Percentiles rank a stretch among this genome's conserved stretches.
Evolutionary conservation across 176 grass and related monocot genomes (phyloP).

Genomic region (Ampelocalamus luodianensis): DNA sequence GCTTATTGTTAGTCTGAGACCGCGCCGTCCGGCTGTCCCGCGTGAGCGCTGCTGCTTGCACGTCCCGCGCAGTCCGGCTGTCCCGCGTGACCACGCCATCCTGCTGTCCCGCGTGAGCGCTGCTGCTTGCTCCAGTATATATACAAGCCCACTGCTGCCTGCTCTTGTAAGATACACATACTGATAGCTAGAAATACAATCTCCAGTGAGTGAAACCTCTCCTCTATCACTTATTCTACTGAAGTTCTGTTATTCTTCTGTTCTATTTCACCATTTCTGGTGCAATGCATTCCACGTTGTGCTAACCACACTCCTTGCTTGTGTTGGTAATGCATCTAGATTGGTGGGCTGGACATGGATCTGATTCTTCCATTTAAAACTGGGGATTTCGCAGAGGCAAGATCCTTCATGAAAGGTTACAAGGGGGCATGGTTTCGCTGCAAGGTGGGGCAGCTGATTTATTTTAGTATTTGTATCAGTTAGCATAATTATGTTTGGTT

Average conservation of each 20-base stretch:
- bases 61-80: no score
- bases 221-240: neutral
- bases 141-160: no score
- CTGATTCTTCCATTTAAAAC: constrained; percentile 58
- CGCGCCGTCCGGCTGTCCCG: no score
- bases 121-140: no score
- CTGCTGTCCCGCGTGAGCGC: no score
- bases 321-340: constrained; percentile 2
- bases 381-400: constrained; percentile 56
- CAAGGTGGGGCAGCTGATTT: constrained; percentile 45
- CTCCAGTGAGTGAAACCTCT: no score
- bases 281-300: neutral
- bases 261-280: neutral
- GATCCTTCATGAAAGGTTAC: constrained; percentile 41
- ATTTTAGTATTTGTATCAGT: neutral
- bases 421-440: constrained; percentile 72
- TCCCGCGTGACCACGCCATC: no score
- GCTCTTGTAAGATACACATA: no score
- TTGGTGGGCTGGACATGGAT: constrained; percentile 52
- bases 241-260: neutral
- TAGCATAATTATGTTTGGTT: neutral
- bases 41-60: no score
- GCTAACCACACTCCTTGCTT: constrained; percentile 8
- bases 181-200: no score
- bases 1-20: no score